phyloP scores from a whole-genome alignment of 2,329 filamentous ascomycete species.

The Ophiostoma piceae region DNA sequence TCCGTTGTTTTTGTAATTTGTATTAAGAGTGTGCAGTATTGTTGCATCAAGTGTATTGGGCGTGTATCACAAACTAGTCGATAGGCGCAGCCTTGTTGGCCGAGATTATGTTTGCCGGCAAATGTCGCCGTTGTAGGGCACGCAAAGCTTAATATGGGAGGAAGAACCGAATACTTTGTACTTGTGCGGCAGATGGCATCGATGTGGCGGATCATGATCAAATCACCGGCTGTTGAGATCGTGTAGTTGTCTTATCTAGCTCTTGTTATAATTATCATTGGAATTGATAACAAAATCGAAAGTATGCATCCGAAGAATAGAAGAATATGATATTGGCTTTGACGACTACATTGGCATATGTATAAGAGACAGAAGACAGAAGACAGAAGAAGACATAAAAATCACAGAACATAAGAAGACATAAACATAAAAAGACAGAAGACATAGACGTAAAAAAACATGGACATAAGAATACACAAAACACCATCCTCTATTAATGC shows the following conservation, averaged over 20 bases:
- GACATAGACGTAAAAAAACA: no score
- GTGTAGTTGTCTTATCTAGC: no score
- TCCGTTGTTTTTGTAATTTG: not conserved
- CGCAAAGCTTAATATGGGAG: not conserved
- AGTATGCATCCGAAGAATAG: no score
- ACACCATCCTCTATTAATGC: not conserved
- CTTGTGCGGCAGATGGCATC: not conserved
- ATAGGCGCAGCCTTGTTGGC: slow-evolving; percentile 7
- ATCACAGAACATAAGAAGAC: not conserved
- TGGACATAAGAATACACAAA: not conserved
- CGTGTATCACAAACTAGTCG: not conserved
- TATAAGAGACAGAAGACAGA: not conserved
- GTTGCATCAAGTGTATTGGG: not conserved
- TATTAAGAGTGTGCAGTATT: no score
- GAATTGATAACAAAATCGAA: no score
- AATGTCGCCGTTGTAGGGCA: not conserved
- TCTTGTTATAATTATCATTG: no score
- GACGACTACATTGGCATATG: not conserved
- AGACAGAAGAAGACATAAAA: no score
- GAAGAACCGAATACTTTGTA: no score
- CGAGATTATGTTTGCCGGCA: not conserved
- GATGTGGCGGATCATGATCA: not conserved
- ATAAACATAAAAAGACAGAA: no score
- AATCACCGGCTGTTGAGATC: not conserved
- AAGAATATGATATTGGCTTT: no score